Conservation (phyloP, 2,329 filamentous ascomycete genomes). For the Pezicula radicicola region DNA sequence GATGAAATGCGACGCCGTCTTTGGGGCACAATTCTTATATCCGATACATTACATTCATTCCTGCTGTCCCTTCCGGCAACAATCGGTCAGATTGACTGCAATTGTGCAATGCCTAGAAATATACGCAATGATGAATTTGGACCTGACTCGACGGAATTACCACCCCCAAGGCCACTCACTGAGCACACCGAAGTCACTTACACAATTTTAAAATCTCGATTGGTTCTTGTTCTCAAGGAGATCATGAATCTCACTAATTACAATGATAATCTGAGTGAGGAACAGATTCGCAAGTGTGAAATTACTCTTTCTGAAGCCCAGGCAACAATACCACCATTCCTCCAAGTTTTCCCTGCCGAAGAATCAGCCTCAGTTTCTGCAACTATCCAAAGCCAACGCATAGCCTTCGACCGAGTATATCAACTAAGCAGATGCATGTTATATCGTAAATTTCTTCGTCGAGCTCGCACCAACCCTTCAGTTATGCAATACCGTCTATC, state of each 20-base stretch:
- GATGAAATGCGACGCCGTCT: constrained; percentile 6
- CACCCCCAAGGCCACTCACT: constrained; percentile 1
- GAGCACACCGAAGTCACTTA: constrained; percentile 6
- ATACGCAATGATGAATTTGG: constrained; percentile 4
- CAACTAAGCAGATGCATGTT: constrained; percentile 5
- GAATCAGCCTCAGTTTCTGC: neutral
- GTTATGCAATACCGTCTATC: constrained; percentile 2
- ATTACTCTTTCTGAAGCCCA: neutral
- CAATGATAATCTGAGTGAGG: neutral
- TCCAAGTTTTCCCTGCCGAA: neutral
- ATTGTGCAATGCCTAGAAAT: constrained; percentile 3
- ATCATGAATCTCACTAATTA: constrained; percentile 5
- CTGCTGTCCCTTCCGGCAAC: constrained; percentile 4
- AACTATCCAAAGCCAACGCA: neutral
- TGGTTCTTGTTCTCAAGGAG: constrained; percentile 4
- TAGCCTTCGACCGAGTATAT: constrained; percentile 4
- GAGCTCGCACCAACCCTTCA: neutral
- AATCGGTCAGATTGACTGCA: constrained; percentile 3
- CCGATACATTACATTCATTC: constrained; percentile 6
- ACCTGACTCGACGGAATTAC: constrained; percentile 1
- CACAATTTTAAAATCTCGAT: constrained; percentile 3
- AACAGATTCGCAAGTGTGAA: constrained; percentile 4
- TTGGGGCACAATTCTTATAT: constrained; percentile 4
- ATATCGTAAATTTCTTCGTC: constrained; percentile 3
- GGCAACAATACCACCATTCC: neutral